phyloP scores from a whole-genome alignment of 139 green algal species.

The Microglena sp. region DNA sequence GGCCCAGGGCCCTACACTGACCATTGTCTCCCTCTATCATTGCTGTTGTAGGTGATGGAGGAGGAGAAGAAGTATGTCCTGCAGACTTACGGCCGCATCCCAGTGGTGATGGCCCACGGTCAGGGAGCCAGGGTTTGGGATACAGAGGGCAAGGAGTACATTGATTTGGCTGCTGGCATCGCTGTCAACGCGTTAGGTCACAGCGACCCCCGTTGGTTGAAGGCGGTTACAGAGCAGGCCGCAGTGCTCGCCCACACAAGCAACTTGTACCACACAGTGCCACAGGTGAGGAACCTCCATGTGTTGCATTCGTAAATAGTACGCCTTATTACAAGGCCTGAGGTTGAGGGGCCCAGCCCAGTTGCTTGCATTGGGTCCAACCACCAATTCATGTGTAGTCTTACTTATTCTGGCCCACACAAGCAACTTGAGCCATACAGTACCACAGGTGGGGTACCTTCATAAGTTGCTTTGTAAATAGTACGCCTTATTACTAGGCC shows the following conservation, averaged over 20 bases:
- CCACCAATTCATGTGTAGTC: too few species aligned
- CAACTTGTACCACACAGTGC: slow-evolving; percentile 95
- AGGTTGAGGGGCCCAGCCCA: too few species aligned
- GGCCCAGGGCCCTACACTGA: slow-evolving; percentile 51
- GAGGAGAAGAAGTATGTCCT: slow-evolving; percentile 67
- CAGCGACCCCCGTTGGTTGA: slow-evolving; percentile 70
- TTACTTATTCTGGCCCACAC: too few species aligned
- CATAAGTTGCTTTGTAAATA: too few species aligned
- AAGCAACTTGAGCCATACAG: too few species aligned
- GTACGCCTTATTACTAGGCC: too few species aligned
- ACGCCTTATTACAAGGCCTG: background rate
- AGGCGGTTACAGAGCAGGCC: slow-evolving; percentile 73
- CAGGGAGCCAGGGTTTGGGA: slow-evolving; percentile 75
- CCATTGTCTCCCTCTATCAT: too few species aligned
- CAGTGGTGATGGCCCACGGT: slow-evolving; percentile 70
- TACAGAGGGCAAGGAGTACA: slow-evolving; percentile 69
- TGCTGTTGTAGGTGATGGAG: slow-evolving; percentile 9
- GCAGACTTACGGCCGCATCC: slow-evolving; percentile 72
- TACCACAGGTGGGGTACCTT: too few species aligned
- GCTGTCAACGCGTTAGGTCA: slow-evolving; percentile 96
- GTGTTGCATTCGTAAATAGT: background rate
- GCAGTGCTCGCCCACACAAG: slow-evolving; percentile 73
- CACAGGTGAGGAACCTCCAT: slow-evolving; percentile 29
- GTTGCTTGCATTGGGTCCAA: too few species aligned
- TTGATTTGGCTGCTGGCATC: slow-evolving; percentile 95